Base-by-base conservation (phyloP, 805 yeast species). In the Saccharomycopsis selenospora region DNA sequence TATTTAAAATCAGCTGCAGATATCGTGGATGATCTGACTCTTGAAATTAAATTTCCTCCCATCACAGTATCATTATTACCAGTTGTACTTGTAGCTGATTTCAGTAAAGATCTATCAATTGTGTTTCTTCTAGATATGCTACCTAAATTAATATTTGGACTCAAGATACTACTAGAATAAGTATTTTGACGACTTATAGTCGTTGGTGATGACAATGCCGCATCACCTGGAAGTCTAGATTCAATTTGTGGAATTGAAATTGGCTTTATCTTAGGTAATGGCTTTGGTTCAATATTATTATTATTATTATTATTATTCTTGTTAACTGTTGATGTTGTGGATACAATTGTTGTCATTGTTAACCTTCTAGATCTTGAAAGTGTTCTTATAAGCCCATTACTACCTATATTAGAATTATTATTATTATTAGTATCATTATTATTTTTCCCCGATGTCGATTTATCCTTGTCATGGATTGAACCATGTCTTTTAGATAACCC, bases 201-300 rank as follows among this genome's bases (percentile, higher is more conserved):
- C 17, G 36, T 13, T 17, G 27, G 26, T 13, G 36, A 26, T 29
- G 29, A 43, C 4, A 13, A 23, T 7, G 5, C 11, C n/a, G 27
- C 40, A 23, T 4, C 14, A 4, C 14, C 27, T n/a, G 6, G 40
- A n/a, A 14, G n/a, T 20, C 13, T 17, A 7, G n/a, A 6, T 17
- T 4, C 29, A 10, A 10, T 13, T 38, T 38, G 11, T 20, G 5
- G 42, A 5, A 8, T 26, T 26, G 43, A 40, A 25, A 47, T 29
- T 18, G 50, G 50, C 22, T 42, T 30, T 3, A 47, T 42, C 22
- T 47, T 47, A 4, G 50, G 50, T 20, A 47, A 36, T 18, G 50
- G 50, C 14, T 47, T 47, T 4, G 46, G 45, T 14, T 47, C 23
- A 13, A 7, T 22, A 22, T 5, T n/a, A n/a, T n/a, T n/a, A n/a